phyloP scores from a whole-genome alignment of 345 rosid species.

The Boechera stricta region DNA sequence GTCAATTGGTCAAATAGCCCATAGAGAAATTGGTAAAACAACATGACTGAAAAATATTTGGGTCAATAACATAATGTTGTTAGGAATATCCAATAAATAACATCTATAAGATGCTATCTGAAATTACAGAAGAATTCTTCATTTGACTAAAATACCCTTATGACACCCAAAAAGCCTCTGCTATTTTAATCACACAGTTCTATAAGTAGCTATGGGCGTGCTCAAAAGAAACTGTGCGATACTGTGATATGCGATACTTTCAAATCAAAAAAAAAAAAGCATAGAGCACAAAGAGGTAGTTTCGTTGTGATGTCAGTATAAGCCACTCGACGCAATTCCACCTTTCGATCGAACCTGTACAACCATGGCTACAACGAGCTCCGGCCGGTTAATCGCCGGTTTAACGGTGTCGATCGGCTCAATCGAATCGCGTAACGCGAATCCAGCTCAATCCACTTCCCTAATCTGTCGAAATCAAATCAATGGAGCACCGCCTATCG shows the following conservation, averaged over 20 bases:
- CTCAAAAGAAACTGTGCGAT: neutral
- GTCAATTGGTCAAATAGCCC: neutral
- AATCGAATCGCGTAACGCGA: slow-evolving; percentile 39
- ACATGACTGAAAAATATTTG: no score
- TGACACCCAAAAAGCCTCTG: neutral
- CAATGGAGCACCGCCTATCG: slow-evolving; percentile 43
- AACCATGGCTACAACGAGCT: slow-evolving; percentile 66
- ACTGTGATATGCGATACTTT: neutral
- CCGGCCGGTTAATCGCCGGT: slow-evolving; percentile 55
- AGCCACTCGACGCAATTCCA: slow-evolving; percentile 18
- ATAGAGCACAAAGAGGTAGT: slow-evolving; percentile 1
- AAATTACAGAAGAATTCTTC: neutral
- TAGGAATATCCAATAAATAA: neutral
- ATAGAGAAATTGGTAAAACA: no score
- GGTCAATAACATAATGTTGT: neutral
- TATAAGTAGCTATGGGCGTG: neutral
- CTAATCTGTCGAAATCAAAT: slow-evolving; percentile 39
- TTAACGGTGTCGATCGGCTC: slow-evolving; percentile 32
- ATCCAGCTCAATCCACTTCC: slow-evolving; percentile 39
- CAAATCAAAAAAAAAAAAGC: neutral
- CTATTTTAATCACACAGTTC: neutral
- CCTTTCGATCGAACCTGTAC: slow-evolving; percentile 6
- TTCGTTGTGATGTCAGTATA: slow-evolving; percentile 21
- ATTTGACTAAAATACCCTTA: slow-evolving; percentile 5
- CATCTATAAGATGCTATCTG: neutral